Evolutionary conservation across 225 moss, liverwort and hornwort genomes (phyloP), one percentile per base, ranked within the genome.

Genomic region (Antitrichia curtipendula): DNA sequence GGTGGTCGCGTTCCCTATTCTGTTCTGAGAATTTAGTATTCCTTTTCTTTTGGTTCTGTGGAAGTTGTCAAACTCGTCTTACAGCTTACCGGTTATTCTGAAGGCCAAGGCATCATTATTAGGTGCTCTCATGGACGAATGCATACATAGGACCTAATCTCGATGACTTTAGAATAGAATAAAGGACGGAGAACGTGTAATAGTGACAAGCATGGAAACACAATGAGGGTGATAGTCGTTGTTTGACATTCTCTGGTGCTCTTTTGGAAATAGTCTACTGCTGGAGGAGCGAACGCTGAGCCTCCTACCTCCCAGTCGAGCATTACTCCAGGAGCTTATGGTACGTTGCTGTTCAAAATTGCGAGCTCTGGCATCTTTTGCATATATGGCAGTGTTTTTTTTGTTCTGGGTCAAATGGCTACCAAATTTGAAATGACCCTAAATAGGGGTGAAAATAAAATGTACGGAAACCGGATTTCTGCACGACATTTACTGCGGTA

Each of bases 241-340:
- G 53, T 88, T 85, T 93, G 89, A 93, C 87, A 76, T 71, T 74
- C 49, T 84, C 28, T 71, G 80, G 60, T 91, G 87, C 52, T 87
- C 72, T 63, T 90, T 91, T 92, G 90, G 38, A 69, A 85, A 40
- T 80, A 94, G 92, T 91, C 91, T 89, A 82, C 87, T 69, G 89
- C 92, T 60, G 94, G 92, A 90, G 92, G 94, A 88, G 92, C 91
- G 60, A 91, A 86, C 57, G 49, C 86, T 64, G 89, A 84, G 86
- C 88, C 89, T 74, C 87, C 68, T 61, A 89, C 78, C 54, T 74
- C 83, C 75, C 94, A 90, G 84, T 90, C 91, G 29, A 90, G 84
- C 63, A 52, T 76, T 75, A 77, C 86, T 87, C 56, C 74, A 62
- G 89, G 87, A 90, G 73, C 78, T 50, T 90, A 56, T 82, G 94